phyloP scores from a whole-genome alignment of 805 yeast species.

The Clavispora phyllophila region DNA sequence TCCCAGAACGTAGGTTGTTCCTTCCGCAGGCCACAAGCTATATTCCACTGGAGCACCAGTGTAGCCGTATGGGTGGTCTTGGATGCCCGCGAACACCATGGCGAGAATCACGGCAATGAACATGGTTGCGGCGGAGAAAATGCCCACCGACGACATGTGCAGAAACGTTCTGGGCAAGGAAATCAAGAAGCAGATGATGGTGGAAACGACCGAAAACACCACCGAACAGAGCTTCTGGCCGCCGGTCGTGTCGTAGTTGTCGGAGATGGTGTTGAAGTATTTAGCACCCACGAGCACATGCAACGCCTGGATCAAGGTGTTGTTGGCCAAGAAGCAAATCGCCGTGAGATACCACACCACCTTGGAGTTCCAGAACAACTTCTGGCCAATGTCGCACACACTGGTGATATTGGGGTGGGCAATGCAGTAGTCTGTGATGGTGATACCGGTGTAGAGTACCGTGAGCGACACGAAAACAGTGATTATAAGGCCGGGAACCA shows the following conservation, averaged over 20 bases:
- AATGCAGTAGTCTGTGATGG: slow-evolving; percentile 50
- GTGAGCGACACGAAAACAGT: slow-evolving; percentile 48
- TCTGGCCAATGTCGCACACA: slow-evolving; percentile 57
- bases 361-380: slow-evolving; percentile 45
- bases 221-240: slow-evolving; percentile 39
- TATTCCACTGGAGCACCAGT: slow-evolving; percentile 38
- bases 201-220: slow-evolving; percentile 46
- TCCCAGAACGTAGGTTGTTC: slow-evolving; percentile 48
- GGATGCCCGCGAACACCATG: slow-evolving; percentile 50
- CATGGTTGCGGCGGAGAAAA: slow-evolving; percentile 54
- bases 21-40: slow-evolving; percentile 40
- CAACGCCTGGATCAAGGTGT: slow-evolving; percentile 53
- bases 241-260: slow-evolving; percentile 28
- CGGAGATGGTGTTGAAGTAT: slow-evolving; percentile 50
- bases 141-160: slow-evolving; percentile 46
- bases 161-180: slow-evolving; percentile 56
- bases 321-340: slow-evolving; percentile 47
- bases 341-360: slow-evolving; percentile 59
- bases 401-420: slow-evolving; percentile 47
- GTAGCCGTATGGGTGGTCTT: slow-evolving; percentile 43
- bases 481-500: slow-evolving; percentile 53
- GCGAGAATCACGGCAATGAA: slow-evolving; percentile 50
- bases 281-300: slow-evolving; percentile 59
- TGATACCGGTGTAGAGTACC: slow-evolving; percentile 52
- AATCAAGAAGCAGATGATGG: slow-evolving; percentile 44